Evolutionary conservation across 1,284 basidiomycete species (phyloP), one percentile per base, ranked within the genome.

Genomic region (Ceratobasidium sp.): DNA sequence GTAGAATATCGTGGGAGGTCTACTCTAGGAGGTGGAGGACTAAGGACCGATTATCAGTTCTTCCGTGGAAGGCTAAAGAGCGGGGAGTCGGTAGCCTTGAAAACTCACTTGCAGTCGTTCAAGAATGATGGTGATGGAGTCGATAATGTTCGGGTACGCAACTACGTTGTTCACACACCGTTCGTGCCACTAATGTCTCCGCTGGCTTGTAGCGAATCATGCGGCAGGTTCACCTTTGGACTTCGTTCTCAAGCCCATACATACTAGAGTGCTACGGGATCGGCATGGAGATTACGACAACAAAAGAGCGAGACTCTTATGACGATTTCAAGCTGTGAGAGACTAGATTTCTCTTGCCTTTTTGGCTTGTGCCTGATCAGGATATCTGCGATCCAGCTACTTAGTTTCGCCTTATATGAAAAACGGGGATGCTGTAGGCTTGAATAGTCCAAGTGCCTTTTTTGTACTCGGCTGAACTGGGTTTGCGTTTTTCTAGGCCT

Each of bases 371-470:
- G n/a, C 9, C 54, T 56, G 19, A 56, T 37, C 37, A 56, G 22
- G 1, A 25, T 25, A 2, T 56, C 8, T 22, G 54, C 13, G 9
- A 25, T 13, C 17, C 17, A 68, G 65, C 44, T 68, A 68, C 34
- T 29, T 68, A 19, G 65, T 68, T 13, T 68, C 65, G 15, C 65
- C 65, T 34, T 68, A 9, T 25, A 68, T 68, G 65, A 68, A 32
- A 29, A n/a, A 22, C 8, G 46, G 65, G 8, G 34, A 68, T 22
- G 65, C 65, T 51, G 65, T 68, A 46, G 7, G 65, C 34, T 17
- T 34, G 37, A 22, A 8, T 2, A 8, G 37, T 22, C n/a, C 29
- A n/a, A 25, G 54, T 11, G n/a, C 22, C 6, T 2, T 9, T 22
- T 56, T 56, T 37, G 6, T 19, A 11, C 22, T 25, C 29, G 9